A percentile compares a stretch with the other conserved stretches of the same genome.
Evolutionary conservation across 169 alveolate species (phyloP).

Genomic region (Plasmodium blacklocki): DNA sequence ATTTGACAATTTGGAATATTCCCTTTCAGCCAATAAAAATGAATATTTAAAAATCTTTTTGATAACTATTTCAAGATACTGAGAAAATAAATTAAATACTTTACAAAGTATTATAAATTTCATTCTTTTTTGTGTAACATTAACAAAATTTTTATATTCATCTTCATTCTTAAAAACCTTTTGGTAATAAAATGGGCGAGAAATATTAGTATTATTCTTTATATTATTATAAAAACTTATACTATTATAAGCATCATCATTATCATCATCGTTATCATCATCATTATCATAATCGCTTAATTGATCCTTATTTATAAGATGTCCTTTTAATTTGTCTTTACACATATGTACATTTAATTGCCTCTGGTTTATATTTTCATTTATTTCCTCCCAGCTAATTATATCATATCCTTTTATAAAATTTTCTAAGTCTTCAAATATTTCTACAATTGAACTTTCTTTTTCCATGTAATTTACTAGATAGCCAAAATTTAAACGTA

Average conservation of each 20-base stretch:
- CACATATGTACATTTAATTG: background rate
- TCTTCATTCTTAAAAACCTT: background rate
- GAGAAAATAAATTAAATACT: conserved; percentile 54
- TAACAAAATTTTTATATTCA: background rate
- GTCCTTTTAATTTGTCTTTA: background rate
- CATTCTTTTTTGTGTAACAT: conserved; percentile 35
- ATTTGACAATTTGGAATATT: conserved; percentile 27
- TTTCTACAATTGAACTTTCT: conserved; percentile 30
- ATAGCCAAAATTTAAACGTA: conserved; percentile 38
- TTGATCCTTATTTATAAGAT: background rate
- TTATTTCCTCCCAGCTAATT: background rate
- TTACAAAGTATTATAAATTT: conserved; percentile 45
- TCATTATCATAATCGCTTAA: background rate
- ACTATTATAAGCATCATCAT: background rate
- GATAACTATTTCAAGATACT: conserved; percentile 41
- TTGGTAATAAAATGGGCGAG: background rate
- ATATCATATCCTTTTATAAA: conserved; percentile 13
- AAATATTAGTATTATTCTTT: background rate
- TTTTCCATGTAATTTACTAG: conserved; percentile 31
- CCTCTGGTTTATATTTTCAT: background rate
- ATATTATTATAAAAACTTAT: background rate
- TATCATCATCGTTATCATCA: background rate
- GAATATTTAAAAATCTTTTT: conserved; percentile 40
- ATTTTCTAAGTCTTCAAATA: conserved; percentile 27
- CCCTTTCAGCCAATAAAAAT: conserved; percentile 58